These are phyloP conservation scores for Saccharum officinarum DNA, from an alignment of 176 grass and related monocot species.

Conservation along the genomic window DNA sequence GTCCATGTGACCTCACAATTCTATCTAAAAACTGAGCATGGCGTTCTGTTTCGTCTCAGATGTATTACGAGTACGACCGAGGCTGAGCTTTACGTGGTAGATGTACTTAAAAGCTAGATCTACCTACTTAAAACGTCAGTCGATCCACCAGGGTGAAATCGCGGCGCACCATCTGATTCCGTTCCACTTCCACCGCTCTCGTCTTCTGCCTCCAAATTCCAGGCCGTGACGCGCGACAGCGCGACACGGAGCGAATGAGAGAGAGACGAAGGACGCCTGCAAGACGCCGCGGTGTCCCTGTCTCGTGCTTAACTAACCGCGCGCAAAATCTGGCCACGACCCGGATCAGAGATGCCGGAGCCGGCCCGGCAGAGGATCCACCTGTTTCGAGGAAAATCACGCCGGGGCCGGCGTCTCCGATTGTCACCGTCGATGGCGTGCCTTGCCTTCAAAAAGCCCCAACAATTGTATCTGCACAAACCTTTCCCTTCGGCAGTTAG, in stretches of 20 bases:
- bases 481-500: constrained; percentile 26
- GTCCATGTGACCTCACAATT: no score
- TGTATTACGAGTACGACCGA: no score
- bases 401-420: constrained; percentile 1
- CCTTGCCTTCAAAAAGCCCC: background rate
- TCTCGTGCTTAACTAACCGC: constrained; percentile 22
- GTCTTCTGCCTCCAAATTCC: constrained; percentile 17
- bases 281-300: background rate
- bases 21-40: no score
- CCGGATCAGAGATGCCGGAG: background rate
- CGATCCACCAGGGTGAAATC: background rate
- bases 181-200: background rate
- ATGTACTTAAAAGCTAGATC: no score
- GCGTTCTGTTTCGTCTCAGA: no score
- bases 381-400: constrained; percentile 23
- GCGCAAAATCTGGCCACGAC: background rate
- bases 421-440: background rate
- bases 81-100: no score
- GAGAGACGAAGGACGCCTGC: no score
- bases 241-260: background rate
- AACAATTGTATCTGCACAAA: no score
- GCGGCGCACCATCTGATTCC: background rate
- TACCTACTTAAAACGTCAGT: no score
- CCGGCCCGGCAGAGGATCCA: background rate
- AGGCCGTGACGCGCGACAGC: constrained; percentile 23